phyloP scores from a whole-genome alignment of 257 asterid genomes.

The Pogostemon cablin region DNA sequence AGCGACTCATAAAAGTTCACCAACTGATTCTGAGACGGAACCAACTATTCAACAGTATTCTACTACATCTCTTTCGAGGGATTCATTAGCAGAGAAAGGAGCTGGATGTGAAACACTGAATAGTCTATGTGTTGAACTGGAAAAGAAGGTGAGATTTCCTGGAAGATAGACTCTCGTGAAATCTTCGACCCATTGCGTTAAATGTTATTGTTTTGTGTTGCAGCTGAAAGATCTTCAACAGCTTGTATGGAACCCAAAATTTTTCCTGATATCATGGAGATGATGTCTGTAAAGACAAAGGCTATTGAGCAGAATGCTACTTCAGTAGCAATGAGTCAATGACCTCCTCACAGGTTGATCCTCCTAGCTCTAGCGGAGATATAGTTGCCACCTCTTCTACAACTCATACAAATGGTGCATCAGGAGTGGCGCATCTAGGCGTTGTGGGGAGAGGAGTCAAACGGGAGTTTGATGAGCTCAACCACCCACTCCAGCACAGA shows the following conservation, averaged over 20 bases:
- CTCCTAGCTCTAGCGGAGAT: constrained; percentile 45
- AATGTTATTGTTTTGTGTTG: constrained; percentile 27
- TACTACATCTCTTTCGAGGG: constrained; percentile 40
- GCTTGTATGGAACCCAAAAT: constrained; percentile 59
- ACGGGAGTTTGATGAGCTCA: constrained; percentile 61
- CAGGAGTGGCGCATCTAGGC: constrained; percentile 84
- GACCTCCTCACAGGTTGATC: constrained; percentile 57
- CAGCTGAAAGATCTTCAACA: constrained; percentile 98
- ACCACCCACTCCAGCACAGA: constrained; percentile 45
- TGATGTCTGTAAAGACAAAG: background rate
- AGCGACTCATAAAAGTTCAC: constrained; percentile 54
- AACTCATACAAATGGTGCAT: constrained; percentile 57
- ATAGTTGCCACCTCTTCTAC: constrained; percentile 63
- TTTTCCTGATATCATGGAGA: constrained; percentile 55
- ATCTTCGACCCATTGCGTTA: background rate
- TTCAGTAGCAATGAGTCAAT: constrained; percentile 34
- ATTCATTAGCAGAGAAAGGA: constrained; percentile 50
- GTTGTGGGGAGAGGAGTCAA: constrained; percentile 98
- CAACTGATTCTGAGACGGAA: constrained; percentile 39
- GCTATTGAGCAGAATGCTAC: constrained; percentile 41
- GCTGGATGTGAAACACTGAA: constrained; percentile 72
- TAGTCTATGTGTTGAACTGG: constrained; percentile 76
- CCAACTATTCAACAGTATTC: constrained; percentile 48
- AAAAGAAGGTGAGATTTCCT: constrained; percentile 61
- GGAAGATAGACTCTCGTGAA: background rate